Evolutionary conservation across 2,329 filamentous ascomycete genomes (phyloP).

Genomic region (Paraphaeosphaeria minitans): DNA sequence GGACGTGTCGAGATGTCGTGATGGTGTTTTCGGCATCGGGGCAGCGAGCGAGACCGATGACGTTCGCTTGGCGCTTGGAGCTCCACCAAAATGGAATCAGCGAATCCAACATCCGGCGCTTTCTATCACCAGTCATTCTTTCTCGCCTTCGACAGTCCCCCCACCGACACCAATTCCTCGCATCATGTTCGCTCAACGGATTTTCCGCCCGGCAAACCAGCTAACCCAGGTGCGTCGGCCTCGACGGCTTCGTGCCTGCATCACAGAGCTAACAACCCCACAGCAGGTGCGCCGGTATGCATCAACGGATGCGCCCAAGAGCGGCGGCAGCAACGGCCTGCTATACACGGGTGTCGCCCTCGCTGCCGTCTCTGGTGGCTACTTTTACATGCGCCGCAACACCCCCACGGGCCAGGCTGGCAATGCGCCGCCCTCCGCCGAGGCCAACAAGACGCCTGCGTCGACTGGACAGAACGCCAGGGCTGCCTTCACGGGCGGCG

Average conservation of each 20-base stretch:
- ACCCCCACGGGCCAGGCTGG: conserved; percentile 29
- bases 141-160: conserved; percentile 12
- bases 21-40: conserved; percentile 11
- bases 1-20: background rate
- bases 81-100: conserved; percentile 19
- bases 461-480: conserved; percentile 48
- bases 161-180: conserved; percentile 29
- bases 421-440: conserved; percentile 36
- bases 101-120: conserved; percentile 12
- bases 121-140: conserved; percentile 15
- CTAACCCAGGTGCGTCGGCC: conserved; percentile 46
- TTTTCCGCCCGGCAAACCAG: conserved; percentile 50
- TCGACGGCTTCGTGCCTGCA: conserved; percentile 20
- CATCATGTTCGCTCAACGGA: conserved; percentile 52
- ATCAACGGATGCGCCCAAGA: conserved; percentile 60
- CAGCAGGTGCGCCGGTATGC: conserved; percentile 76
- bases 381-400: conserved; percentile 53
- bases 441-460: conserved; percentile 47
- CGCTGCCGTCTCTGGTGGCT: conserved; percentile 61
- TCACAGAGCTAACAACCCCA: conserved; percentile 28
- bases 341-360: conserved; percentile 66
- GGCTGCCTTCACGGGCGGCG: conserved; percentile 75
- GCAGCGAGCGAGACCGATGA: conserved; percentile 25
- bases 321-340: conserved; percentile 48
- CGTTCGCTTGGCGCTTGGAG: conserved; percentile 35